Evolutionary conservation across 1,139 yeast species (phyloP), one percentile per base, ranked within the genome.

Genomic region (Magnusiomyces ingens): DNA sequence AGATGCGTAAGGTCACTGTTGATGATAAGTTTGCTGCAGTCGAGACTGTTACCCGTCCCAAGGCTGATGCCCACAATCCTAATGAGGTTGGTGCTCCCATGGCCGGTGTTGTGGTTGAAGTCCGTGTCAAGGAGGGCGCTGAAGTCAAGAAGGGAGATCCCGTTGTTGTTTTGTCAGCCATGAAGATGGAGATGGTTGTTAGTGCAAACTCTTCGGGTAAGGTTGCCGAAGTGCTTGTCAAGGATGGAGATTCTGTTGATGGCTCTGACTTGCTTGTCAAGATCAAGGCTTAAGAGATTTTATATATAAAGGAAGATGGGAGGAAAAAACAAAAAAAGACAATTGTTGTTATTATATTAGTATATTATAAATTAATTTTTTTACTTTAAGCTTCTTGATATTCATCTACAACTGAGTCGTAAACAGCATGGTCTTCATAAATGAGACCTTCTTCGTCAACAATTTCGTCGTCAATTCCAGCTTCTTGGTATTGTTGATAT

Each of bases 111-210:
- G 90, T 93, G 56, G 89, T 93, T 62, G 99, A 94, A 73, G 85
- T 93, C 55, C 88, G 95, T 67, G 87, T 89, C 58, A 87, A 89
- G 74, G 81, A 81, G 63, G 96, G 95, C 58, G 77, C 83, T 52
- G 85, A 84, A 62, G 96, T 94, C 61, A 89, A 87, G 80, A 93
- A 91, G 81, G 99, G 99, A 62, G 96, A 93, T 68, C 94, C 97
- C 45, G 72, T 93, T 63, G 95, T 95, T 55, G 96, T 93, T 35
- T 78, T 93, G 67, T 84, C 94, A 67, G 99, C 99, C 60, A 94
- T 93, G 99, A 94, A 94, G 81, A 94, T 94, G 99, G 99, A 93
- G 76, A 93, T 93, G 98, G 95, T 93, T 52, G 91, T 93, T 63
- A 81, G 91, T 68, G 93, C 99, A 10, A 96, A 95, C 53, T 84